phyloP scores from a whole-genome alignment of 208 protist species.

The Trypanosoma platydactyli region DNA sequence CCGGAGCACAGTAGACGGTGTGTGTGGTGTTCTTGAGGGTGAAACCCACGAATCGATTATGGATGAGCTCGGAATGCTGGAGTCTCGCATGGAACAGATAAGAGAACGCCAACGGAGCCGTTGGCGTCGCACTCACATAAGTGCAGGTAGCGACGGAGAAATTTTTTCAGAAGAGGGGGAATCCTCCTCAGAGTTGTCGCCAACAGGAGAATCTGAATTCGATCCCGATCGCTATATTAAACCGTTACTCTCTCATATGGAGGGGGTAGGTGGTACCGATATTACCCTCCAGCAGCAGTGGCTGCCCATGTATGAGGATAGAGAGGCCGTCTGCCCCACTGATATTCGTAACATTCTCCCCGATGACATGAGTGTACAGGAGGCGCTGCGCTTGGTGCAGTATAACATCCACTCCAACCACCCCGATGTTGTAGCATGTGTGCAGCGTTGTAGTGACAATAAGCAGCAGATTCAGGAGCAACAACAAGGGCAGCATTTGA shows the following conservation, averaged over 20 bases:
- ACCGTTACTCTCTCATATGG: conserved; percentile 5
- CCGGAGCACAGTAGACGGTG: neutral
- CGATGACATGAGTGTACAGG: conserved; percentile 23
- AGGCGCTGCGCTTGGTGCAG: conserved; percentile 21
- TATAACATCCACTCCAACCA: conserved; percentile 23
- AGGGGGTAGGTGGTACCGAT: neutral
- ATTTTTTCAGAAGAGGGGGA: neutral
- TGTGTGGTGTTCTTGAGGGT: neutral
- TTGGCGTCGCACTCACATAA: neutral
- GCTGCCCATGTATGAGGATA: neutral
- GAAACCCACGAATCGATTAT: conserved; percentile 17
- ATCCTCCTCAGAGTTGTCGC: neutral
- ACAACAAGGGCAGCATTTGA: conserved; percentile 2
- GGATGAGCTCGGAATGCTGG: conserved; percentile 20
- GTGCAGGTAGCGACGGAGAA: neutral
- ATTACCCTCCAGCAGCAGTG: neutral
- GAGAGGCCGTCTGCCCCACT: neutral
- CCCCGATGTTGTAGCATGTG: conserved; percentile 27
- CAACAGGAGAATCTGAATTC: conserved; percentile 22
- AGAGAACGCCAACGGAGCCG: neutral
- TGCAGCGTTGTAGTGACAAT: conserved; percentile 17
- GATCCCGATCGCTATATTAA: conserved; percentile 27
- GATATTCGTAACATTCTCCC: conserved; percentile 19
- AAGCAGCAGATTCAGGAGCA: conserved; percentile 19
- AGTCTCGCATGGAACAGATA: conserved; percentile 16